phyloP scores from a whole-genome alignment of 2,329 filamentous ascomycete species.

The Fusarium xylarioides region DNA sequence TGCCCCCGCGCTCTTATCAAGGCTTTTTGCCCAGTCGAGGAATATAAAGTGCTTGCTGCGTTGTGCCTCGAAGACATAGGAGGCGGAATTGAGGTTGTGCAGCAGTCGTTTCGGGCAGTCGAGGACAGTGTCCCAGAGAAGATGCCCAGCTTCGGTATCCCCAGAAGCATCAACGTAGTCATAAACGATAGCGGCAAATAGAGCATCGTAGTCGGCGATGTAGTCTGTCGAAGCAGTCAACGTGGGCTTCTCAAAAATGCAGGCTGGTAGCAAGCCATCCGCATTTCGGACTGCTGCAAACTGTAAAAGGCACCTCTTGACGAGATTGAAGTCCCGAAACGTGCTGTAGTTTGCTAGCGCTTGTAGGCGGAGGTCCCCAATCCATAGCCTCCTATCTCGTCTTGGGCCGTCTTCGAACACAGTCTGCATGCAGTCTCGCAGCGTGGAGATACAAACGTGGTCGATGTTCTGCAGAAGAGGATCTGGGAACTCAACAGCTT shows the following conservation, averaged over 20 bases:
- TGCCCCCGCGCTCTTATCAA: neutral
- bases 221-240: neutral
- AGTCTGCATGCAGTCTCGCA: neutral
- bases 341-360: neutral
- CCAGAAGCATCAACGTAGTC: neutral
- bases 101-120: neutral
- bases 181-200: neutral
- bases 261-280: neutral
- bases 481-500: neutral
- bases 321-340: neutral
- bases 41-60: neutral
- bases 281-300: neutral
- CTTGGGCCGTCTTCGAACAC: neutral
- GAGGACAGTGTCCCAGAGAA: fast-evolving
- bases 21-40: neutral
- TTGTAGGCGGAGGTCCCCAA: neutral
- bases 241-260: neutral
- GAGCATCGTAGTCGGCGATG: neutral
- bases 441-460: neutral
- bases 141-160: fast-evolving
- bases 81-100: neutral
- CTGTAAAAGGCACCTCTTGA: neutral
- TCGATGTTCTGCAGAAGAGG: neutral
- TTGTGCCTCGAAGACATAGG: neutral
- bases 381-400: neutral